These are phyloP conservation scores for Didymella lethalis DNA, from an alignment of 2,329 filamentous ascomycete genomes.

Conservation along the genomic window DNA sequence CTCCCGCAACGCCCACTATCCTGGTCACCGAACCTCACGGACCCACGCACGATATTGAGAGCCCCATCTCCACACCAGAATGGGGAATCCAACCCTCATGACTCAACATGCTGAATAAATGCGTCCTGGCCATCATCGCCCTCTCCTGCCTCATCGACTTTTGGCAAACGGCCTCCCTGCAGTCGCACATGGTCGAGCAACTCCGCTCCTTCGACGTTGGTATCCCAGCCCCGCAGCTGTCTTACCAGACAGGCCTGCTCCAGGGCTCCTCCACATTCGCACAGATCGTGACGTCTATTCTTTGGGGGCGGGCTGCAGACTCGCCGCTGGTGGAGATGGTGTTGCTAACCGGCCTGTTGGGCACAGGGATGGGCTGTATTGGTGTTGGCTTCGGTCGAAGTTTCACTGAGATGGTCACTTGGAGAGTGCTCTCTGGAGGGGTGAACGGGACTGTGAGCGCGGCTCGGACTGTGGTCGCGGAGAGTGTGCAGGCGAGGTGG, in stretches of 20 bases:
- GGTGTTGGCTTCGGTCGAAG: slow-evolving; percentile 12
- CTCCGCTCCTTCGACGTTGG: slow-evolving; percentile 52
- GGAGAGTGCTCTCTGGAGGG: slow-evolving; percentile 12
- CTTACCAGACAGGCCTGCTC: slow-evolving; percentile 53
- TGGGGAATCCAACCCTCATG: slow-evolving; percentile 43
- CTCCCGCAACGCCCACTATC: slow-evolving; percentile 10
- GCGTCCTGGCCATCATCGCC: slow-evolving; percentile 49
- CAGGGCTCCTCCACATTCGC: slow-evolving; percentile 54
- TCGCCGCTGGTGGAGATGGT: slow-evolving; percentile 51
- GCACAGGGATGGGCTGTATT: slow-evolving; percentile 11
- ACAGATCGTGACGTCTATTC: slow-evolving; percentile 53
- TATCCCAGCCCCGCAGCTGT: slow-evolving; percentile 58
- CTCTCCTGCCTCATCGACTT: slow-evolving; percentile 55
- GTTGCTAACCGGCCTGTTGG: slow-evolving; percentile 12
- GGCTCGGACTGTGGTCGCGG: slow-evolving; percentile 14
- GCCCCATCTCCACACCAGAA: background rate
- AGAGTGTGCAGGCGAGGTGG: slow-evolving; percentile 15
- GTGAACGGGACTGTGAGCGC: slow-evolving; percentile 15
- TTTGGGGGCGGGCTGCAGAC: slow-evolving; percentile 54
- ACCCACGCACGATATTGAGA: slow-evolving; percentile 8
- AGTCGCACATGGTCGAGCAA: slow-evolving; percentile 56
- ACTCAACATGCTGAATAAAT: slow-evolving; percentile 53
- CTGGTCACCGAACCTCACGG: slow-evolving; percentile 6
- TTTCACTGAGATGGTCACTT: slow-evolving; percentile 15
- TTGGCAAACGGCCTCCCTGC: slow-evolving; percentile 55